Evolutionary conservation across 495 filamentous ascomycete species (phyloP), one percentile per base, ranked within the genome.

Genomic region (Astrothelium subdiscretum): DNA sequence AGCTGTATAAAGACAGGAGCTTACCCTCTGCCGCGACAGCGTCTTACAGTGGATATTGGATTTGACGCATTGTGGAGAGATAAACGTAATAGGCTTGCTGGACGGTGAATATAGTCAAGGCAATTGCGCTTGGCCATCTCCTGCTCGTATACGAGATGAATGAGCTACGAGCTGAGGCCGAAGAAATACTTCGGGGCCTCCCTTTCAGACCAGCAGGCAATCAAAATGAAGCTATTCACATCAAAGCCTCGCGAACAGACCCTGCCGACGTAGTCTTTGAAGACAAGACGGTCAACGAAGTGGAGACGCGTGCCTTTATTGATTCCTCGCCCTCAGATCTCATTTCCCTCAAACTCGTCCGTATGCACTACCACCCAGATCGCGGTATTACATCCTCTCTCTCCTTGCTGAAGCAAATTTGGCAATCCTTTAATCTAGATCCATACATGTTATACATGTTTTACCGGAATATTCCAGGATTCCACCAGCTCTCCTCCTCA

Each of bases 381-480:
- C 6, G 4, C 48, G 48, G 48, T 10, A 54, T 54, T 29, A 2
- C 8, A 29, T 54, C 48, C 29, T 27, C 48, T 27, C 22, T 24
- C 29, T 24, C 48, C 15, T 27, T 54, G 48, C 48, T 54, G 10
- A 20, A 24, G 48, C 22, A 54, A 15, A 54, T 54, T 27, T 54
- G 48, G 22, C 48, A 54, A 27, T 54, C 48, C 48, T 54, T 54
- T 54, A 20, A 24, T 29, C 48, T 54, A 24, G 48, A 54, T 29
- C 48, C 48, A 54, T 54, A 54, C 24, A 26, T 54, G 48, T 10
- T 54, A 54, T 54, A 54, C 48, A 54, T 54, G 48, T 54, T 54
- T 24, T 24, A 54, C 48, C 48, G 24, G 20, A 54, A 54, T 29
- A 24, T 54, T 20, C 48, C 48, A 11, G 48, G 48, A n/a, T n/a